Evolutionary conservation across 108 stramenopile genomes (phyloP), one percentile per base, ranked within the genome.

Genomic region (Parietichytrium sp.): DNA sequence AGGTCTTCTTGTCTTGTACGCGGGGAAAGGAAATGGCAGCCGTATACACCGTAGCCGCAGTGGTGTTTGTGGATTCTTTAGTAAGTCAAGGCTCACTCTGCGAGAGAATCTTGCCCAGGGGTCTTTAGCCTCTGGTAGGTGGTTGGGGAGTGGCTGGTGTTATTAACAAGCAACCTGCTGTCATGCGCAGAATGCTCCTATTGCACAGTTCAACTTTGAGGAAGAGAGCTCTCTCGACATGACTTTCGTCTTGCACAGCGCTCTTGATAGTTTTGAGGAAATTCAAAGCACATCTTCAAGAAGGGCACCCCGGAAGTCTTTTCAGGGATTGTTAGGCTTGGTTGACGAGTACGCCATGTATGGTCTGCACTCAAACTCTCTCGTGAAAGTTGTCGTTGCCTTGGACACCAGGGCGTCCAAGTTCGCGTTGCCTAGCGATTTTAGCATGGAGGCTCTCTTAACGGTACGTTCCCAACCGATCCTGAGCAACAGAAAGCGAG

Each of bases 211-310:
- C 38, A 33, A 42, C 33, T 72, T 72, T 20, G 61, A 72, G 15
- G 16, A 45, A 13, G 61, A 72, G 61, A 42, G 38, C 33, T 72
- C 61, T 8, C 61, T 72, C 0, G 61, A 72, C 61, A n/a, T 72
- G 0, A 13, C 45, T 8, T 45, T 72, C n/a, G 61, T 72, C 13
- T 45, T 72, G 15, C 61, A 72, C 61, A 72, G 61, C 42, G 61
- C 61, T 6, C 33, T 72, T 7, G 61, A 72, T 27, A 42, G 23
- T 15, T 33, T 72, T 20, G 61, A 72, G 10, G 61, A 72, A 42
- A 33, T 72, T 12, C 33, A 42, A 7, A n/a, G n/a, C n/a, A 45
- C 61, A 25, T 23, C 18, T 36, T 12, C 16, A 23, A 16, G 61
- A 47, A 36, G 20, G 33, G 42, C 38, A 6, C 6, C 61, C 38